Conservation (phyloP, 164 flowering plant species). For the Stephania yunnanensis region DNA sequence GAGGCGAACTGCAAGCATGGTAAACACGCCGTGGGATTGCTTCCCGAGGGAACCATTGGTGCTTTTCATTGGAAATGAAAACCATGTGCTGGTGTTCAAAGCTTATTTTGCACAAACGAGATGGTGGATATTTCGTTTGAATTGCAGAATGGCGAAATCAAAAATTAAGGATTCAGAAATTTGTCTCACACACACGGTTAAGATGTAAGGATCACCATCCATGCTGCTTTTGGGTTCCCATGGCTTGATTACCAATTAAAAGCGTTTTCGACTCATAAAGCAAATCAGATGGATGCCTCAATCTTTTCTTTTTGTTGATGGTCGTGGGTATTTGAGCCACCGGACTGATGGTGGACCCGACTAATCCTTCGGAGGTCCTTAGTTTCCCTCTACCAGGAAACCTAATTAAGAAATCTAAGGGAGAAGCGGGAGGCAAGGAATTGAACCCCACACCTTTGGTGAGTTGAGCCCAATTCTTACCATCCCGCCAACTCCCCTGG, state of each 20-base stretch:
- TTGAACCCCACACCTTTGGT: no score
- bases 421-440: no score
- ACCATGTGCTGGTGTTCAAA: not conserved
- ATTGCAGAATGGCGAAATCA: not conserved
- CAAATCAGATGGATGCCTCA: not conserved
- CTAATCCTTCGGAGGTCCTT: no score
- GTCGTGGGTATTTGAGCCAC: no score
- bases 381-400: no score
- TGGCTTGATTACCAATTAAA: not conserved
- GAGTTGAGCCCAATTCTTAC: no score
- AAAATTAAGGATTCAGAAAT: not conserved
- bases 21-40: not conserved
- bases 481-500: no score
- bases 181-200: not conserved
- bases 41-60: not conserved
- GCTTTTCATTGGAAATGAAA: not conserved
- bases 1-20: not conserved
- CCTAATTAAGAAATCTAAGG: no score
- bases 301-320: no score
- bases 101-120: not conserved
- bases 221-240: not conserved
- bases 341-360: no score
- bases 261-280: not conserved
- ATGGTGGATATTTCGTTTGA: not conserved
- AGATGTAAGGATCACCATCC: not conserved